Evolutionary conservation across 2,329 filamentous ascomycete genomes (phyloP).

Genomic region (Rhynchosporium graminicola): DNA sequence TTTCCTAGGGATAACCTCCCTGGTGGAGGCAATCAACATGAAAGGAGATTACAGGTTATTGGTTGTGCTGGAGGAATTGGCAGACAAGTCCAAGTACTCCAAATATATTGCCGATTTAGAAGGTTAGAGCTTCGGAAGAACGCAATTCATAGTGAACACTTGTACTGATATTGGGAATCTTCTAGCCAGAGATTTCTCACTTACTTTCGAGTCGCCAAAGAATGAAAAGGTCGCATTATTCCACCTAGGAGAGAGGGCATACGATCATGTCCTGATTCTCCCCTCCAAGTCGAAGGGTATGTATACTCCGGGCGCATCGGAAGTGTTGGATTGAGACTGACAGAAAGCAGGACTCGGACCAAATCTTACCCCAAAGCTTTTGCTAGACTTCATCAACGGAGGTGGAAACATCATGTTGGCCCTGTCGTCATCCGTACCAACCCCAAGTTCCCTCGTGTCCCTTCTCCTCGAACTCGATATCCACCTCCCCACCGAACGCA

Average conservation of each 20-base stretch:
- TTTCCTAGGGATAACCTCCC: constrained; percentile 64
- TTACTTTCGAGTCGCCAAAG: constrained; percentile 83
- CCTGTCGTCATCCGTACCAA: constrained; percentile 70
- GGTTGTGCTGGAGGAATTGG: constrained; percentile 80
- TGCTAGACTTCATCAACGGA: constrained; percentile 89
- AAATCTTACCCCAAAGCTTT: constrained; percentile 77
- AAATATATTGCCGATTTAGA: constrained; percentile 75
- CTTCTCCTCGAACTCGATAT: constrained; percentile 89
- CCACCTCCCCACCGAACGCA: constrained; percentile 80
- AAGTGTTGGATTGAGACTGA: constrained; percentile 15
- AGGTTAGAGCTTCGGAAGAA: constrained; percentile 49
- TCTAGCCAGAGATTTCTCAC: constrained; percentile 77
- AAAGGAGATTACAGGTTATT: constrained; percentile 73
- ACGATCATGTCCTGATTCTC: constrained; percentile 88
- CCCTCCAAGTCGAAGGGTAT: constrained; percentile 90
- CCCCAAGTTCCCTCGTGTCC: constrained; percentile 72
- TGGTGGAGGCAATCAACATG: constrained; percentile 75
- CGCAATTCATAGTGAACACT: constrained; percentile 5
- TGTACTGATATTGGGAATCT: constrained; percentile 24
- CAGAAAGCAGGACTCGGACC: constrained; percentile 72
- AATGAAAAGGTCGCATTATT: constrained; percentile 77
- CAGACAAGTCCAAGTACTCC: constrained; percentile 80
- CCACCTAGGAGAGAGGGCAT: constrained; percentile 80
- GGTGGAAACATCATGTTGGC: constrained; percentile 89
- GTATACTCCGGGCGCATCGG: constrained; percentile 20